Base-by-base conservation (phyloP, 2,329 filamentous ascomycete genomes). In the Magnaporthiopsis incrustans region DNA sequence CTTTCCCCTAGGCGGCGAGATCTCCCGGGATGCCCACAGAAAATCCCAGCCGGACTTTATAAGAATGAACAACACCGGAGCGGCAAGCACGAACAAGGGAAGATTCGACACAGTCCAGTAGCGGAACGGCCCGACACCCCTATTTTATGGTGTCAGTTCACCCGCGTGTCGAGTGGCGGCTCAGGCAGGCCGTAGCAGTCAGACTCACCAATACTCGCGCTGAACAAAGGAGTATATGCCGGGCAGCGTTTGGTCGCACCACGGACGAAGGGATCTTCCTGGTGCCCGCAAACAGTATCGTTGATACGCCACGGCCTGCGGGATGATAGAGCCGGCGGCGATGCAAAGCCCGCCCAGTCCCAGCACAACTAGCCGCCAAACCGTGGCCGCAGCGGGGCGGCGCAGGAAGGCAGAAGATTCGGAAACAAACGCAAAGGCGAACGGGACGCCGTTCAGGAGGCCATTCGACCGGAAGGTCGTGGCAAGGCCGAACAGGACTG, bases 201-300 rank as follows among this genome's bases (percentile, higher is more conserved):
- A 22, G 7, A 50, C 86, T 74, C 82, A 96, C 93, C 95, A 99
- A 76, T 99, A 98, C 70, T 90, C 81, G 59, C 82, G 81, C 73
- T 99, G 95, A 2, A 98, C 94, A 80, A 90, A 98, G 0, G 86
- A 83, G 76, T 96, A 98, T 66, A 99, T 93, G 73, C 92, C 96
- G 4, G 95, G 95, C 15, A 93, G 67, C n/a, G 77, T 73, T 25
- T 79, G 81, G 26, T 75, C 73, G 74, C 95, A 99, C 95, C 95
- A 99, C 4, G 86, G 84, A 32, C 26, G 22, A n/a, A 63, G 50
- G 6, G 50, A 15, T 44, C 25, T 27, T 22, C 26, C 50, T 30
- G 32, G 33, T 15, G 61, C 1, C n/a, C 30, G 26, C 53, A 68
- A 66, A 70, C 92, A 97, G 74, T 89, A 97, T 57, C 85, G 82